phyloP scores from a whole-genome alignment of 768 basidiomycete genomes.

The Termitomyces sp. region DNA sequence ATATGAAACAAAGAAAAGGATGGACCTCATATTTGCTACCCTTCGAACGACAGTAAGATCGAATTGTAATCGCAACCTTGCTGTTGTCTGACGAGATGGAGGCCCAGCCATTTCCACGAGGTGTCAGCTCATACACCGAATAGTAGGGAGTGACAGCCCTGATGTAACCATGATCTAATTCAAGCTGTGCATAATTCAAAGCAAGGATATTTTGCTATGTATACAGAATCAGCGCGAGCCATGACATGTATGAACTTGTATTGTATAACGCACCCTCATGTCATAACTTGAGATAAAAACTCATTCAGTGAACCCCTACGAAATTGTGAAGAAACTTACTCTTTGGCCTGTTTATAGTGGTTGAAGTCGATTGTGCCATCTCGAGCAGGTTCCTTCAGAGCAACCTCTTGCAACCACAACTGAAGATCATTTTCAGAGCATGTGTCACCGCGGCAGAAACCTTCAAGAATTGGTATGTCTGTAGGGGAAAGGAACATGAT shows the following conservation, averaged over 20 bases:
- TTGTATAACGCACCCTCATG: conserved; percentile 3
- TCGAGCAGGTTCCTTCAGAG: conserved; percentile 26
- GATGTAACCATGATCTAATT: conserved; percentile 41
- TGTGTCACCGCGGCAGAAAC: conserved; percentile 47
- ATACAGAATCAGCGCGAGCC: background rate
- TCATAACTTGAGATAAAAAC: conserved; percentile 6
- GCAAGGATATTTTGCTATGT: conserved; percentile 33
- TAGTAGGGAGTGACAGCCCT: conserved; percentile 47
- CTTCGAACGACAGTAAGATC: conserved; percentile 7
- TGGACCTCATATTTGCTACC: conserved; percentile 11
- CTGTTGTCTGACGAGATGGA: conserved; percentile 28
- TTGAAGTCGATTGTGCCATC: conserved; percentile 39
- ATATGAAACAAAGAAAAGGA: background rate
- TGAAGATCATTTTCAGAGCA: conserved; percentile 34
- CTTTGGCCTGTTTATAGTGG: conserved; percentile 35
- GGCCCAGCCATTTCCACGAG: conserved; percentile 21
- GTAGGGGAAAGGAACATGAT: conserved; percentile 38
- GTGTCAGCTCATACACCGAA: conserved; percentile 34
- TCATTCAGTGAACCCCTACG: background rate
- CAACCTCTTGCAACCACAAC: conserved; percentile 38
- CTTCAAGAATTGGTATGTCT: conserved; percentile 45
- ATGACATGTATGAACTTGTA: background rate
- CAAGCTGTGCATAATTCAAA: conserved; percentile 43
- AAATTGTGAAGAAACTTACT: conserved; percentile 21
- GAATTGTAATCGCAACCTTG: conserved; percentile 20